Conservation (phyloP, 2,329 filamentous ascomycete species). For the Ophiostoma himal-ulmi region DNA sequence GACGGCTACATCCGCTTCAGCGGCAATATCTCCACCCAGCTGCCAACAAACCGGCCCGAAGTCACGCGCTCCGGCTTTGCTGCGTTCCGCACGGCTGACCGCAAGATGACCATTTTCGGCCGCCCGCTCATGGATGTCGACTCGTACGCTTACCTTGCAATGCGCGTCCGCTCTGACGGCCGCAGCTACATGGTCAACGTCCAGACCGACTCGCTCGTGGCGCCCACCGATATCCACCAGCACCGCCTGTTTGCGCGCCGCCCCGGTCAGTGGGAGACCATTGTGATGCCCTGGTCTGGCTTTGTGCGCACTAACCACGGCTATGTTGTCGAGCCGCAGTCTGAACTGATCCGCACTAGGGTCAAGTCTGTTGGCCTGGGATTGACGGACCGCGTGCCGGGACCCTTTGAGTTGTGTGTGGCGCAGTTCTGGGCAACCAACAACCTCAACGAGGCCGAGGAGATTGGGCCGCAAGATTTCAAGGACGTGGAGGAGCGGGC, state of each 20-base stretch:
- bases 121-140: conserved; percentile 83
- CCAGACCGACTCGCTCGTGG: conserved; percentile 84
- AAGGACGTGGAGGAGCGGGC: conserved; percentile 23
- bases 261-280: conserved; percentile 87
- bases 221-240: conserved; percentile 88
- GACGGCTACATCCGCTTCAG: conserved; percentile 71
- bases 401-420: conserved; percentile 80
- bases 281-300: conserved; percentile 83
- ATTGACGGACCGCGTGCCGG: conserved; percentile 80
- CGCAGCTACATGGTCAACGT: conserved; percentile 91
- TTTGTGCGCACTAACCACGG: conserved; percentile 95
- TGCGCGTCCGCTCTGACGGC: conserved; percentile 86
- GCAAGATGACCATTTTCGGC: conserved; percentile 74
- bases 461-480: conserved; percentile 25
- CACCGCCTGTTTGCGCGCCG: conserved; percentile 76
- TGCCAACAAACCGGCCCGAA: conserved; percentile 68
- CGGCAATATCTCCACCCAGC: conserved; percentile 77
- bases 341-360: conserved; percentile 79
- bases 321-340: conserved; percentile 85
- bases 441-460: conserved; percentile 39
- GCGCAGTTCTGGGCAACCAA: conserved; percentile 91
- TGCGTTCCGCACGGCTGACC: conserved; percentile 79
- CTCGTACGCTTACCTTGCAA: conserved; percentile 76
- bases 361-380: conserved; percentile 81
- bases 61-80: conserved; percentile 80